Percentiles rank a stretch among this genome's conserved stretches.
Conservation (phyloP, 768 basidiomycete genomes). For the Hypsizygus marmoreus region DNA sequence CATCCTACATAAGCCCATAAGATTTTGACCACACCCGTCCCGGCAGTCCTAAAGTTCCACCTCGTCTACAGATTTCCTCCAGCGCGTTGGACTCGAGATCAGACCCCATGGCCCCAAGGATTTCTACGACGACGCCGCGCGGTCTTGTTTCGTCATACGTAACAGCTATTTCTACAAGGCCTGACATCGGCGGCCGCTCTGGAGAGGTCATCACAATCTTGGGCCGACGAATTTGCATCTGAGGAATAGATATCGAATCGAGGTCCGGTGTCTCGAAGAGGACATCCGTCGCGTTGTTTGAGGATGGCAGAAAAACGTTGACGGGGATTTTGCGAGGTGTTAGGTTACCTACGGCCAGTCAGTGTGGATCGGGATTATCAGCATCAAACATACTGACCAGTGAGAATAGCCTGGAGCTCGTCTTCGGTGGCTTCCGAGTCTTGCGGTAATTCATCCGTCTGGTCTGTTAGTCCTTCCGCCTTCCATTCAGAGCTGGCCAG, state of each 20-base stretch:
- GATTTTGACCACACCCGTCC: conserved; percentile 64
- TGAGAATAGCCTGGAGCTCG: conserved; percentile 65
- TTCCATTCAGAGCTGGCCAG: conserved; percentile 63
- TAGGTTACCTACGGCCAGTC: conserved; percentile 44
- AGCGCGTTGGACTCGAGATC: conserved; percentile 56
- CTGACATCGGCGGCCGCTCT: conserved; percentile 62
- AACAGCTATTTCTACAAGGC: conserved; percentile 65
- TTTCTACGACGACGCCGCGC: conserved; percentile 57
- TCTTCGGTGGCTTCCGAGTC: conserved; percentile 47
- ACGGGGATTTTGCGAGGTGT: conserved; percentile 69
- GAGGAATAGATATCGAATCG: conserved; percentile 37
- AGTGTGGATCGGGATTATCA: too few relatives aligned
- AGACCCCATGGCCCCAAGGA: conserved; percentile 58
- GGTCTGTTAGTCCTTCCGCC: conserved; percentile 45
- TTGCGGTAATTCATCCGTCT: conserved; percentile 27
- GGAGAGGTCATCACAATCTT: conserved; percentile 69
- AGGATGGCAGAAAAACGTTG: conserved; percentile 61
- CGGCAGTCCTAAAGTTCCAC: conserved; percentile 67
- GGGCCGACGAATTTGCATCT: conserved; percentile 41
- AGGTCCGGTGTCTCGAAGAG: conserved; percentile 45
- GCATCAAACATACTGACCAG: conserved; percentile 42
- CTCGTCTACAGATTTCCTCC: conserved; percentile 73
- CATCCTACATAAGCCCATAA: too few relatives aligned
- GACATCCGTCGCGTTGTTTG: conserved; percentile 33
- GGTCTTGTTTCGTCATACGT: conserved; percentile 58